A percentile compares a stretch with the other conserved stretches of the same genome.
Conservation (phyloP, 2,329 filamentous ascomycete genomes). For the Metarhizium robertsii region DNA sequence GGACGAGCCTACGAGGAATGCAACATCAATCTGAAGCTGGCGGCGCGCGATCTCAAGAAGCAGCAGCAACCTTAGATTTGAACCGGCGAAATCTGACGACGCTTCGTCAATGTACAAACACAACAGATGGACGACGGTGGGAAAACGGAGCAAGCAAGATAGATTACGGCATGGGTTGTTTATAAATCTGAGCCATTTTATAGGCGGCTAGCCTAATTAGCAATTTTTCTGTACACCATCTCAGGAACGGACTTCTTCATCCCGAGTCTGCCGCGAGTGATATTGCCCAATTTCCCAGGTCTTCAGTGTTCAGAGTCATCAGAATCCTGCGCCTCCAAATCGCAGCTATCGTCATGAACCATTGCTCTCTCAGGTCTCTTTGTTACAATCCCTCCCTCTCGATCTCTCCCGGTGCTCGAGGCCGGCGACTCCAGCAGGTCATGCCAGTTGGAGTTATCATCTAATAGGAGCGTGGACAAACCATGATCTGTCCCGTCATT, state of each 20-base stretch:
- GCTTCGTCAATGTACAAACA: slow-evolving; percentile 16
- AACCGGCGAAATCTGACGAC: slow-evolving; percentile 1
- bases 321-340: slow-evolving; percentile 11
- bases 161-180: slow-evolving; percentile 6
- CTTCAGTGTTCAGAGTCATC: slow-evolving; percentile 1
- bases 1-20: slow-evolving; percentile 98
- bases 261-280: background rate
- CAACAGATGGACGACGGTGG: slow-evolving; percentile 13
- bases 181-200: background rate
- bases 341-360: slow-evolving; percentile 4
- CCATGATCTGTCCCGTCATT: background rate
- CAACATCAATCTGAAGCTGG: slow-evolving; percentile 66
- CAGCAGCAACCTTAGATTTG: slow-evolving; percentile 28
- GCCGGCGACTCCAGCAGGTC: slow-evolving; percentile 12
- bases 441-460: background rate
- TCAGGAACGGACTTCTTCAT: background rate
- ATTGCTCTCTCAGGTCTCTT: slow-evolving; percentile 7
- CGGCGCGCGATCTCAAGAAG: slow-evolving; percentile 48
- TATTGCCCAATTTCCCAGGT: background rate
- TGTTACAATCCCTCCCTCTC: slow-evolving; percentile 9
- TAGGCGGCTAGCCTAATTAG: slow-evolving; percentile 2
- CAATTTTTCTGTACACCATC: background rate
- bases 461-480: background rate
- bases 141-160: slow-evolving; percentile 8
- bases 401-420: slow-evolving; percentile 13